Conservation (phyloP, 495 filamentous ascomycete species). For the Trypethelium eluteriae region DNA sequence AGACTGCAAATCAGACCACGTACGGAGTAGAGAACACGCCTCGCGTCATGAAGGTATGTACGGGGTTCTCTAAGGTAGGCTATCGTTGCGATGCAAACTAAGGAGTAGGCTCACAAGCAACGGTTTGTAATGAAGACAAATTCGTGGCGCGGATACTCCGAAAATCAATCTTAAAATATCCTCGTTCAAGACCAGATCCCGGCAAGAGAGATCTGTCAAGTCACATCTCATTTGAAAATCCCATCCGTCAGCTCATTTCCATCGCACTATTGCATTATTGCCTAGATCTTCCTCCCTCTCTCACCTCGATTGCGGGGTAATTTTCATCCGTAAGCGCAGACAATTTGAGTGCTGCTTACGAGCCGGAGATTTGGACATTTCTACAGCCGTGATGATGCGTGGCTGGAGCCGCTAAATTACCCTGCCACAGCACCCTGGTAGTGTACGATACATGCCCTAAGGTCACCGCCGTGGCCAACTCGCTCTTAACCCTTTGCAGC, state of each 20-base stretch:
- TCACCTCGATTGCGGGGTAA: background rate
- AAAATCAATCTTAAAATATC: background rate
- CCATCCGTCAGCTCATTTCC: background rate
- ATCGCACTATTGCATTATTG: background rate
- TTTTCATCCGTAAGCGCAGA: background rate
- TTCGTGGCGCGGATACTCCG: background rate
- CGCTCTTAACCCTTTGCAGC: background rate
- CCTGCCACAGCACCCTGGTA: slow-evolving; percentile 1
- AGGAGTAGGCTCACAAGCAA: background rate
- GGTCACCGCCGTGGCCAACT: background rate
- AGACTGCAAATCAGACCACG: background rate
- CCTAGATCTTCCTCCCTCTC: background rate
- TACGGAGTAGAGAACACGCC: too few relatives aligned
- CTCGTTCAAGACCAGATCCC: background rate
- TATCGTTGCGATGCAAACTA: background rate
- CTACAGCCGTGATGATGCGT: background rate
- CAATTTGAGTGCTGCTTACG: background rate
- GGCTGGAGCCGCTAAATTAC: slow-evolving; percentile 5
- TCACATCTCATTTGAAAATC: background rate
- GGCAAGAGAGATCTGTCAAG: background rate
- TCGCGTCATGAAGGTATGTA: background rate
- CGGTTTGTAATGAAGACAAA: background rate
- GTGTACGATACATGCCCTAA: too few relatives aligned
- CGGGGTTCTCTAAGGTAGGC: background rate
- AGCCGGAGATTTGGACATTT: background rate